phyloP scores from a whole-genome alignment of 495 filamentous ascomycete genomes.

The Talaromyces trachyspermus region DNA sequence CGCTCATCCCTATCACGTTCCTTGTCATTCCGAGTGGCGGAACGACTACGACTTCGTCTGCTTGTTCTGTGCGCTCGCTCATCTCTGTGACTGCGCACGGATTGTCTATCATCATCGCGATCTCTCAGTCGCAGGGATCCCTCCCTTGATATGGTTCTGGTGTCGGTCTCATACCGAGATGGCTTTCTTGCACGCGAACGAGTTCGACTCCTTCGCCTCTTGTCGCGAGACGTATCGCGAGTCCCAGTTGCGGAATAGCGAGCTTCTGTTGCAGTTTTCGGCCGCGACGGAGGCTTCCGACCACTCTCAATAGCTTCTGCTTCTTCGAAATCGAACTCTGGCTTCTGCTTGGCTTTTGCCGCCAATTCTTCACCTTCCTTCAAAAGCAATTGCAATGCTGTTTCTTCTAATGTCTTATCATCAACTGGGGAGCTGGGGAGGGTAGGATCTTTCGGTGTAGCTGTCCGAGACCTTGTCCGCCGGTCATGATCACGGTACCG shows the following conservation, averaged over 20 bases:
- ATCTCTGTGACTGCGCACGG: conserved; percentile 5
- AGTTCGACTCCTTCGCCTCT: conserved; percentile 13
- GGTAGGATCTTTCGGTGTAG: conserved; percentile 33
- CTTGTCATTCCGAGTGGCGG: background rate
- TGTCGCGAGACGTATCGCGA: conserved; percentile 9
- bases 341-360: conserved; percentile 50
- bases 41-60: background rate
- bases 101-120: conserved; percentile 15
- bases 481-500: conserved; percentile 26
- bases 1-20: conserved; percentile 19
- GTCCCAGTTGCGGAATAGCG: conserved; percentile 24
- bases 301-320: conserved; percentile 43
- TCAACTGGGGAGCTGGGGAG: conserved; percentile 38
- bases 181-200: conserved; percentile 16
- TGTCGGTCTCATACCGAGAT: conserved; percentile 27
- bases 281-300: conserved; percentile 24
- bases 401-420: conserved; percentile 51
- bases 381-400: conserved; percentile 47
- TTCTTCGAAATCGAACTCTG: conserved; percentile 50
- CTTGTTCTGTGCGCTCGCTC: background rate
- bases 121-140: conserved; percentile 28
- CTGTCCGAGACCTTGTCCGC: conserved; percentile 30
- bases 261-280: conserved; percentile 23
- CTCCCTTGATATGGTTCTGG: conserved; percentile 22
- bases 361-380: conserved; percentile 55